Base-by-base conservation (phyloP, 2,329 filamentous ascomycete genomes). In the Microsporum ferrugineum region DNA sequence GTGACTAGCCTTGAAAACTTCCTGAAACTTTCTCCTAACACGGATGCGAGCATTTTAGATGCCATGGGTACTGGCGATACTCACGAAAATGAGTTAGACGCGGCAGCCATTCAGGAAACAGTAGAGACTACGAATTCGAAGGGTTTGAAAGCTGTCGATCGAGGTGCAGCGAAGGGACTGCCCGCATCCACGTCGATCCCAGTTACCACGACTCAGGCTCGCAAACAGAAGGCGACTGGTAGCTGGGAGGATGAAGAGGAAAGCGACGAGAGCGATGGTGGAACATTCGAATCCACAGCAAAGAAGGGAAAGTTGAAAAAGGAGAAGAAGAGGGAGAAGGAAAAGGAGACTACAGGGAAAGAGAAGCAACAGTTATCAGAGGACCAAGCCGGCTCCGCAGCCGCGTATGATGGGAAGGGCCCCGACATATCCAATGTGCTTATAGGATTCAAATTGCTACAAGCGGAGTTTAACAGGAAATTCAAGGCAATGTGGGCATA, bases 401-500 rank as follows among this genome's bases (percentile, higher is more conserved):
- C 58, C 60, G 38, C 49, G 14, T 56, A 62, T 51, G 65, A 67
- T 55, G 57, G 55, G 36, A 53, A 60, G 27, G 56, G 62, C 49
- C 2, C 59, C 29, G 64, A 63, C 3, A 67, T 67, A 31, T 33
- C 66, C 10, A 65, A 63, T 47, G 68, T 72, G 39, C 65, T 68
- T 34, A 65, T 66, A 45, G 71, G 66, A 3, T 73, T 75, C 63
- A 66, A 58, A 33, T 63, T 65, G 61, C 65, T 75, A 17, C 65
- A 68, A 61, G 53, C 4, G 3, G 70, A 72, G 57, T 75, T 75
- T 59, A 66, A 74, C 57, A 59, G 41, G 36, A 74, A 73, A 53
- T 75, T 75, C 65, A 65, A 34, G 51, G 55, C 49, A 41, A 65
- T 62, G 61, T 65, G 62, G 62, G 62, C 62, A 43, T 65, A 61